A percentile compares a stretch with the other conserved stretches of the same genome.
phyloP scores from a whole-genome alignment of 2,329 filamentous ascomycete species.

The Phyllosticta ampelicida region DNA sequence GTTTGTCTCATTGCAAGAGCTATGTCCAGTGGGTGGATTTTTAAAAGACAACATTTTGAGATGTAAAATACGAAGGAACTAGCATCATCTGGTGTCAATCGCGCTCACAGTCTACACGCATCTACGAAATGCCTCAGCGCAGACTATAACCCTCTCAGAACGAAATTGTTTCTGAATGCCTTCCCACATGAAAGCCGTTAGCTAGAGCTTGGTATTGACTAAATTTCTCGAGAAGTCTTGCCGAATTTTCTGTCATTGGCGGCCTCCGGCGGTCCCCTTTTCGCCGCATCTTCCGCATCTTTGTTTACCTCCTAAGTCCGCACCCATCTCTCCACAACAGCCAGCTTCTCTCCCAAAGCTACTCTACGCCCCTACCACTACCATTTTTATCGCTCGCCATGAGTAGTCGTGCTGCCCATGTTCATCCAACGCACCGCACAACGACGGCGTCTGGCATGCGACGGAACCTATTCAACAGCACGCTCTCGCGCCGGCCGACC shows the following conservation, averaged over 20 bases:
- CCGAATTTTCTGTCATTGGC: neutral
- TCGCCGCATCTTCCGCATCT: neutral
- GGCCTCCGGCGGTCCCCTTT: neutral
- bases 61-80: too few species aligned
- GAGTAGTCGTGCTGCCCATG: neutral
- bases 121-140: too few species aligned
- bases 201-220: too few species aligned
- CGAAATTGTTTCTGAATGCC: too few species aligned
- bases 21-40: too few species aligned
- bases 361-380: neutral
- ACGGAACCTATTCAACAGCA: slow-evolving; percentile 20
- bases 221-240: neutral
- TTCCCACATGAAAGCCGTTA: too few species aligned
- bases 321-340: neutral
- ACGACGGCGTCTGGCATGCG: slow-evolving; percentile 11
- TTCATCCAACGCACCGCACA: slow-evolving; percentile 11
- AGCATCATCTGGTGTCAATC: too few species aligned
- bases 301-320: neutral
- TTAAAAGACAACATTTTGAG: too few species aligned
- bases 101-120: too few species aligned
- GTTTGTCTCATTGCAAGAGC: too few species aligned
- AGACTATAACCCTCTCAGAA: too few species aligned
- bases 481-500: slow-evolving; percentile 18
- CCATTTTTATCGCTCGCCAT: neutral
- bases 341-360: neutral